Conservation (phyloP, 2,329 filamentous ascomycete genomes). For the Neofusicoccum ribis region DNA sequence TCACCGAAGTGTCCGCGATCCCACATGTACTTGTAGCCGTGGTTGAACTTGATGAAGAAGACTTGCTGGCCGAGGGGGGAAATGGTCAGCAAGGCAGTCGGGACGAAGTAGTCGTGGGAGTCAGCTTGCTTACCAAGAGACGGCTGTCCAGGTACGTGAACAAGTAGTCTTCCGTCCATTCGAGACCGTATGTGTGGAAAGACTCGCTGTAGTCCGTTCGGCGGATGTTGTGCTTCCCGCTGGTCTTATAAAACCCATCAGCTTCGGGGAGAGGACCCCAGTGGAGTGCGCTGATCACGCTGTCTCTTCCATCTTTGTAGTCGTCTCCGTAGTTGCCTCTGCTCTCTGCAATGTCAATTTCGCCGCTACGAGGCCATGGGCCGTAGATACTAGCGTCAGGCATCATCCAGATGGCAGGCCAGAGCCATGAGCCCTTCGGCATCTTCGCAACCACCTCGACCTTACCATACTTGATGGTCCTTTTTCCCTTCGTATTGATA, state of each 20-base stretch:
- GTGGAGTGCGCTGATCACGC: slow-evolving; percentile 48
- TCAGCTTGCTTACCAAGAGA: slow-evolving; percentile 25
- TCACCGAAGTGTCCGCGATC: slow-evolving; percentile 39
- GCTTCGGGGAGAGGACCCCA: slow-evolving; percentile 42
- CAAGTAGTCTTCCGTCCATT: slow-evolving; percentile 55
- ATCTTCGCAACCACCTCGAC: slow-evolving; percentile 57
- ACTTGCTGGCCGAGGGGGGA: slow-evolving; percentile 19
- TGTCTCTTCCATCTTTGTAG: slow-evolving; percentile 44
- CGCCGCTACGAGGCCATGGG: slow-evolving; percentile 53
- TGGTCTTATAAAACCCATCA: slow-evolving; percentile 34
- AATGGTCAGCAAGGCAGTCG: background rate
- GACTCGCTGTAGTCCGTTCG: slow-evolving; percentile 34
- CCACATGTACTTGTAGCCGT: slow-evolving; percentile 38
- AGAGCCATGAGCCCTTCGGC: slow-evolving; percentile 56
- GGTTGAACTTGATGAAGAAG: slow-evolving; percentile 18
- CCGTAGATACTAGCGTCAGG: slow-evolving; percentile 31
- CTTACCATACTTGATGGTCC: slow-evolving; percentile 35
- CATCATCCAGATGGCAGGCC: slow-evolving; percentile 20
- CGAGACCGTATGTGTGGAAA: slow-evolving; percentile 56
- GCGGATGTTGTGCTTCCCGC: slow-evolving; percentile 21
- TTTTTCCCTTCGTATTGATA: slow-evolving; percentile 49
- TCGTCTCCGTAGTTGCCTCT: slow-evolving; percentile 49
- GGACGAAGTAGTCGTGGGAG: background rate
- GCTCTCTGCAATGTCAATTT: slow-evolving; percentile 56
- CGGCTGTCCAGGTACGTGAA: slow-evolving; percentile 55